A percentile compares a stretch with the other conserved stretches of the same genome.
phyloP scores from a whole-genome alignment of 805 yeast species.

The Yarrowia sp. region DNA sequence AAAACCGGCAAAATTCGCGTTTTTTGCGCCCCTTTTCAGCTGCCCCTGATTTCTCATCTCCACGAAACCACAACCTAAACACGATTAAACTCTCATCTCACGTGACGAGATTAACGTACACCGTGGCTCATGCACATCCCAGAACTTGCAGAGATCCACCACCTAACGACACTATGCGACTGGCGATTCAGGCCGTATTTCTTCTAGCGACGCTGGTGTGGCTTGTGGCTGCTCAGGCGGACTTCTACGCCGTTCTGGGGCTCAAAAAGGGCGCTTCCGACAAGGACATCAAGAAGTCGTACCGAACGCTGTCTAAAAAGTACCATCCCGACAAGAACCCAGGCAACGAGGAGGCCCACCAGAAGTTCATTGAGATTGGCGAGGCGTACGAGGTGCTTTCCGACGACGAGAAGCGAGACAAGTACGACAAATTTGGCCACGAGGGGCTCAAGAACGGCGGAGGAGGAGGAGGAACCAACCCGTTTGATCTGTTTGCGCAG shows the following conservation, averaged over 20 bases:
- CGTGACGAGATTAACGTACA: slow-evolving; percentile 2
- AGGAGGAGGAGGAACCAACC: slow-evolving; percentile 38
- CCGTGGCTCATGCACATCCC: slow-evolving; percentile 6
- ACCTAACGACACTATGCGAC: slow-evolving; percentile 4
- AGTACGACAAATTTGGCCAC: slow-evolving; percentile 83
- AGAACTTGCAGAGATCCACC: background rate
- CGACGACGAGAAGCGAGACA: slow-evolving; percentile 81
- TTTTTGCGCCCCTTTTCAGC: no score
- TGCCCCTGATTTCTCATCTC: background rate
- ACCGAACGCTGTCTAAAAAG: slow-evolving; percentile 74
- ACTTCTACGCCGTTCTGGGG: slow-evolving; percentile 53
- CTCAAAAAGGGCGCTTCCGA: slow-evolving; percentile 67
- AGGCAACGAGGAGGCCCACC: slow-evolving; percentile 72
- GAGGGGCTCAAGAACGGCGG: slow-evolving; percentile 59
- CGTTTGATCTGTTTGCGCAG: slow-evolving; percentile 61
- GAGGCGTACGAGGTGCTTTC: slow-evolving; percentile 88
- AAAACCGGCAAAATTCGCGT: no score
- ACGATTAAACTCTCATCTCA: background rate
- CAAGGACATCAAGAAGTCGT: slow-evolving; percentile 80
- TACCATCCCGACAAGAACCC: slow-evolving; percentile 95
- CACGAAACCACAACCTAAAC: background rate
- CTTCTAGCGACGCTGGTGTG: slow-evolving; percentile 26
- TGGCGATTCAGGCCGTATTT: slow-evolving; percentile 16
- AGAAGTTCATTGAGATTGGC: slow-evolving; percentile 83
- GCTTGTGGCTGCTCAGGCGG: slow-evolving; percentile 43